Conservation (phyloP, 768 basidiomycete genomes). For the Suillus brevipes region DNA sequence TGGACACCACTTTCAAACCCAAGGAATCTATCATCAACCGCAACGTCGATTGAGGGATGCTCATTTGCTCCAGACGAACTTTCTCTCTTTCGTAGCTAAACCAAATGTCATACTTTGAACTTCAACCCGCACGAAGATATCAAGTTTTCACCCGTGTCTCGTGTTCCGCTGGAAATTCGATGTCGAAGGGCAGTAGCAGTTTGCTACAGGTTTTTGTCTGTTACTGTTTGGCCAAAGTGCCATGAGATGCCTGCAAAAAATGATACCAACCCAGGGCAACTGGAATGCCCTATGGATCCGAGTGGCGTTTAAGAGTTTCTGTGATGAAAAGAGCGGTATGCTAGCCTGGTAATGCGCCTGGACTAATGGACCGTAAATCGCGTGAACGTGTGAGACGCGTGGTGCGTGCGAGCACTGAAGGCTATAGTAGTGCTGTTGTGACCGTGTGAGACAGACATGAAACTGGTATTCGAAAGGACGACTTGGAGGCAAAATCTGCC, state of each 20-base stretch:
- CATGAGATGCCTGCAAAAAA: not conserved
- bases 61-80: not conserved
- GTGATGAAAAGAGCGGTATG: too few relatives aligned
- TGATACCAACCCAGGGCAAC: not conserved
- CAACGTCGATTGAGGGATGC: not conserved
- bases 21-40: not conserved
- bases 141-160: not conserved
- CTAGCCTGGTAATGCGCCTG: too few relatives aligned
- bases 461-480: not conserved
- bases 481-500: constrained; percentile 66
- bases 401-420: constrained; percentile 56
- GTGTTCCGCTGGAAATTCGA: not conserved
- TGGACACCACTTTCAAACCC: not conserved
- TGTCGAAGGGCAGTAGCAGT: not conserved
- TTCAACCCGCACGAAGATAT: not conserved
- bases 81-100: not conserved
- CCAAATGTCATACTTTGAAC: not conserved
- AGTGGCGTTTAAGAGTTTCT: not conserved
- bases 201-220: not conserved
- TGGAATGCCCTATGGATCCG: not conserved
- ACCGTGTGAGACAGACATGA: not conserved
- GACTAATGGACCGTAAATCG: too few relatives aligned
- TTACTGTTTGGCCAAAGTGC: not conserved
- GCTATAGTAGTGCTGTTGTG: constrained; percentile 33
- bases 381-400: constrained; percentile 68